Conservation (phyloP, 768 basidiomycete genomes). For the Suillus cothurnatus region DNA sequence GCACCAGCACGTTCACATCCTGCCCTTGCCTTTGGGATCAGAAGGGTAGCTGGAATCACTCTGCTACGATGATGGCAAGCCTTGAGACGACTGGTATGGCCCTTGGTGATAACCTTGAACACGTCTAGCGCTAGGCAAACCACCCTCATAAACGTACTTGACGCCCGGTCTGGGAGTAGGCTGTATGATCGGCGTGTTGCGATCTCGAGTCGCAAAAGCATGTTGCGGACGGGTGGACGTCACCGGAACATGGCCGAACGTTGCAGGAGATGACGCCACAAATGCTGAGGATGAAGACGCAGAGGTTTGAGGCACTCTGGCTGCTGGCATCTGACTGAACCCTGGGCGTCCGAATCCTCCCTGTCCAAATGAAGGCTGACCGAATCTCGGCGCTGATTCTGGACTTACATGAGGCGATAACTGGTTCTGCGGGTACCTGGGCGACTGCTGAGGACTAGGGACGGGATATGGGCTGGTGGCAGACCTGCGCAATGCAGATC, state of each 20-base stretch:
- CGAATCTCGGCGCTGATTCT: constrained; percentile 16
- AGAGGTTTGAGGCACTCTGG: constrained; percentile 3
- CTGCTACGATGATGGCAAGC: constrained; percentile 24
- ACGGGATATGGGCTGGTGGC: constrained; percentile 30
- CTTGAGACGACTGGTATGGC: constrained; percentile 11
- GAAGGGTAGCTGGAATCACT: constrained; percentile 16
- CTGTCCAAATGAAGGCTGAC: constrained; percentile 29
- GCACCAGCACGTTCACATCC: constrained; percentile 5
- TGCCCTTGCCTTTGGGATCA: constrained; percentile 13
- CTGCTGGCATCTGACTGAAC: constrained; percentile 12
- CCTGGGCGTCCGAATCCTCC: constrained; percentile 12
- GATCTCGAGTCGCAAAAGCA: constrained; percentile 12
- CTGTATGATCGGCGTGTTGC: constrained; percentile 4
- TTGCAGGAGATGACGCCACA: constrained; percentile 8
- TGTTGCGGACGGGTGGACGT: not conserved
- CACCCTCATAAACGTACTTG: constrained; percentile 16
- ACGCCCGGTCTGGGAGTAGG: constrained; percentile 15
- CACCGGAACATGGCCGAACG: not conserved
- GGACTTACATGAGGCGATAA: constrained; percentile 22
- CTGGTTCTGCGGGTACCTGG: constrained; percentile 26
- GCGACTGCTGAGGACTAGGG: constrained; percentile 21
- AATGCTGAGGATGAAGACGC: constrained; percentile 15
- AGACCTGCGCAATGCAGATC: constrained; percentile 24
- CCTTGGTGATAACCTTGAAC: constrained; percentile 8
- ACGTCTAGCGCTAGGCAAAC: constrained; percentile 15